Base-by-base conservation (phyloP, 2,329 filamentous ascomycete genomes). In the Hymenoscyphus fructigenus region DNA sequence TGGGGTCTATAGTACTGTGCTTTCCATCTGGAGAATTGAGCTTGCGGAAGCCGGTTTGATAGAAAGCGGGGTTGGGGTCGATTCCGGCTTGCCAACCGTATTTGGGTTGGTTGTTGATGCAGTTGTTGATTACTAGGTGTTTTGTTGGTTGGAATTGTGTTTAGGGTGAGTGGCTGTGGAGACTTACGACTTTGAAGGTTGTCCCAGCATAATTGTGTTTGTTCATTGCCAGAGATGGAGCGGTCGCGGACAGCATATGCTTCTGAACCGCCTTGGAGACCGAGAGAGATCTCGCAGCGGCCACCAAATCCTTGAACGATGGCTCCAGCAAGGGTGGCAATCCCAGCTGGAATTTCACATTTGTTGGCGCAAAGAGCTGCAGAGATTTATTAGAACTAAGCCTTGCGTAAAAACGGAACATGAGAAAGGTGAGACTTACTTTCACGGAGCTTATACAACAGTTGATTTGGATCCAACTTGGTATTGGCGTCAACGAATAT, bases 211-310 rank as follows among this genome's bases (percentile, higher is more conserved):
- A 41, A 12, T 17, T 58, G 12, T n/a, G 32, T 32, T 34, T 58
- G 57, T 1, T 58, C 57, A 15, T 32, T 15, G 32, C 57, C 57
- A 14, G 57, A 58, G 6, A 58, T 58, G 28, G 57, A 36, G 28
- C 57, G 57, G 17, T 58, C 57, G 10, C 57, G 57, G 12, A 58
- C 5, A 38, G 32, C 32, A n/a, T 58, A 58, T 17, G 28, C 57
- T 58, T 58, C 57, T 1, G 57, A 58, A 10, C 57, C 28, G 5
- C 57, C 57, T 12, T 58, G 57, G 23, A 58, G n/a, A 23, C 57
- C 57, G 57, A 58, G 12, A 20, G 57, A 58, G 32, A 58, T 58
- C n/a, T 58, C 57, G 12, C 57, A 58, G 26, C 57, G 57, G n/a
- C 57, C 57, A 36, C 57, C 57, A 17, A 5, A 29, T 10, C 57